Evolutionary conservation across 108 stramenopile genomes (phyloP).

Genomic region (Conticribra guillardii): DNA sequence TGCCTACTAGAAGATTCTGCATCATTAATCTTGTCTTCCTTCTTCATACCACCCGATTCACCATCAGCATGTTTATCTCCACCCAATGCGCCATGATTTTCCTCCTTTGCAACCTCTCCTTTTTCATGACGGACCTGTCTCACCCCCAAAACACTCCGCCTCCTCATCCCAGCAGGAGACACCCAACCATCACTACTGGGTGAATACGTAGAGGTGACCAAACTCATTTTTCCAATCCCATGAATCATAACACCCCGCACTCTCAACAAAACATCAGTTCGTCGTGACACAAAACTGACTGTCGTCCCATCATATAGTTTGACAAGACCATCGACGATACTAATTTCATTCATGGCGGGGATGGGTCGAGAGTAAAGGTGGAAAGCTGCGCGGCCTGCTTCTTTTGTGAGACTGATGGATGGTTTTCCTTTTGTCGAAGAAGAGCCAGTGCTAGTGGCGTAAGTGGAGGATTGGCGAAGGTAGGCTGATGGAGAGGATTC

Average conservation of each 20-base stretch:
- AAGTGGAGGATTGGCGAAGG: neutral
- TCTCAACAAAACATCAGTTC: conserved; percentile 64
- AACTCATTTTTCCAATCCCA: conserved; percentile 67
- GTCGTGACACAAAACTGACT: conserved; percentile 62
- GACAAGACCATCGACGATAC: conserved; percentile 81
- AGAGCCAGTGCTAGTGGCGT: neutral
- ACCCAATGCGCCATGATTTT: neutral
- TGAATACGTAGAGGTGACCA: conserved; percentile 59
- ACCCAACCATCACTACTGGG: conserved; percentile 4
- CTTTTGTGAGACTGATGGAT: conserved; percentile 49
- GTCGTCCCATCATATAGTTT: conserved; percentile 76
- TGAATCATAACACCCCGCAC: conserved; percentile 79
- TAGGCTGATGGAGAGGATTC: neutral
- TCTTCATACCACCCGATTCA: neutral
- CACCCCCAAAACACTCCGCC: conserved; percentile 29
- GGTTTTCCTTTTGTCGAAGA: neutral
- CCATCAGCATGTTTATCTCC: neutral
- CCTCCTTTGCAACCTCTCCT: too few species aligned
- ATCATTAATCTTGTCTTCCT: too few species aligned
- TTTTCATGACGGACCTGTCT: conserved; percentile 4
- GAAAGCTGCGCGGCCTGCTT: conserved; percentile 67
- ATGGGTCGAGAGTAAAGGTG: conserved; percentile 76
- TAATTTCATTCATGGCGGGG: conserved; percentile 80
- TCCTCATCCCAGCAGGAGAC: neutral
- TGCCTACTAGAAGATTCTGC: neutral